Percentiles rank a stretch among this genome's conserved stretches.
Conservation (phyloP, 306 rosid species). For the Begonia masoniana region DNA sequence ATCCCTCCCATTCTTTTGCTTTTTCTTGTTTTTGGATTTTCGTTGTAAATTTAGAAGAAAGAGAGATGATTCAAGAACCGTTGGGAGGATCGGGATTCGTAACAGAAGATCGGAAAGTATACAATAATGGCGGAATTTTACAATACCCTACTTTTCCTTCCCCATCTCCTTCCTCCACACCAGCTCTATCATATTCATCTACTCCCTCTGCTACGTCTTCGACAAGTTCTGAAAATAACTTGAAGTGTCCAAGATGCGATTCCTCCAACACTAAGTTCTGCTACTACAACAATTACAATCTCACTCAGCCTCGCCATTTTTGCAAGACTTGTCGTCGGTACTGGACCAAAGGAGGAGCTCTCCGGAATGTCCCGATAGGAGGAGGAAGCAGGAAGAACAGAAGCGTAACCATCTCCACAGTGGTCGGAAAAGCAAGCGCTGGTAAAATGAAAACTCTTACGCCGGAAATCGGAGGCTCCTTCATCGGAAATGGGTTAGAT, state of each 20-base stretch:
- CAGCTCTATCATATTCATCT: conserved; percentile 7
- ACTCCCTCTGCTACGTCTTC: conserved; percentile 9
- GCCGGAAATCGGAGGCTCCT: conserved; percentile 39
- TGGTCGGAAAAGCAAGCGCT: conserved; percentile 13
- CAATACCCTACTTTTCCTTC: conserved; percentile 23
- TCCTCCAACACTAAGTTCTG: too few relatives aligned
- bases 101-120: conserved; percentile 42
- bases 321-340: too few relatives aligned
- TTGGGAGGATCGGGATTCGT: conserved; percentile 47
- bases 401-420: conserved; percentile 15
- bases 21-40: too few relatives aligned
- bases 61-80: conserved; percentile 83
- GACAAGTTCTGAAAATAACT: conserved; percentile 25
- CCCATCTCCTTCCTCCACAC: conserved; percentile 20
- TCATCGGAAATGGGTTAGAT: conserved; percentile 26
- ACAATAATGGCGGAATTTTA: conserved; percentile 30
- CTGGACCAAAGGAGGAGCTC: too few relatives aligned
- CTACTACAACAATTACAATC: too few relatives aligned
- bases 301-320: too few relatives aligned
- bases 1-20: conserved; percentile 42
- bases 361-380: too few relatives aligned
- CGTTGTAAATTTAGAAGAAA: conserved; percentile 80
- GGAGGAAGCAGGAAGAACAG: too few relatives aligned
- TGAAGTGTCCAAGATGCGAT: conserved; percentile 71
- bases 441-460: conserved; percentile 45